Evolutionary conservation across 73 alveolate species (phyloP).

Genomic region (Paramecium bursaria): DNA sequence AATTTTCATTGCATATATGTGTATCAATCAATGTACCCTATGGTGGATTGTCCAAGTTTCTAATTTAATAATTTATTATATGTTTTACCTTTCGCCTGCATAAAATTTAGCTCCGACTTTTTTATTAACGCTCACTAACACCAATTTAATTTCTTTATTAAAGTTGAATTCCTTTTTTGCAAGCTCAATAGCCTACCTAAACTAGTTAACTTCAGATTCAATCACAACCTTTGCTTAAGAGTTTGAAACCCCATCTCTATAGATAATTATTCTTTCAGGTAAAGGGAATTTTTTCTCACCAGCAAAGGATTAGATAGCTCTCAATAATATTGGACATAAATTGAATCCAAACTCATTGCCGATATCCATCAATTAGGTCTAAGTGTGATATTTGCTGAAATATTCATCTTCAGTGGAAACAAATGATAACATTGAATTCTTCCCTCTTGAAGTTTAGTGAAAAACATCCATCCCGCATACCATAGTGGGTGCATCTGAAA

Average conservation of each 20-base stretch:
- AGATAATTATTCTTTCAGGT: conserved; percentile 65
- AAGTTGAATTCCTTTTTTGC: conserved; percentile 23
- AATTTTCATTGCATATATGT: conserved; percentile 82
- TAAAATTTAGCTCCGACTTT: conserved; percentile 82
- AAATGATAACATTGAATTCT: conserved; percentile 72
- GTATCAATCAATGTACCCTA: conserved; percentile 93
- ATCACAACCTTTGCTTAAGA: conserved; percentile 69
- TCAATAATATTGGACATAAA: background rate
- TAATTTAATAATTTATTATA: background rate
- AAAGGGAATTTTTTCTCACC: no score
- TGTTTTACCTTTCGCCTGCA: conserved; percentile 68
- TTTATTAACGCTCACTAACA: conserved; percentile 70
- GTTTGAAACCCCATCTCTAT: conserved; percentile 81
- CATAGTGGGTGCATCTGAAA: conserved; percentile 84
- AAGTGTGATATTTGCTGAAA: conserved; percentile 72
- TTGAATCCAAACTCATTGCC: conserved; percentile 70
- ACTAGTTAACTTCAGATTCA: conserved; percentile 70
- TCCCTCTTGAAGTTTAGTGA: conserved; percentile 73
- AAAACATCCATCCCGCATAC: conserved; percentile 82
- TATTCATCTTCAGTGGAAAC: conserved; percentile 69
- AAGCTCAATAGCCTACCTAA: conserved; percentile 61
- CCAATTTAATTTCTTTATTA: background rate
- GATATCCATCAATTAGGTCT: conserved; percentile 53
- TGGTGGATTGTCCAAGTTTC: conserved; percentile 80
- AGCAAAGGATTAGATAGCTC: background rate